phyloP scores from a whole-genome alignment of 352 stramenopile genomes.

The Pythium aphanidermatum region DNA sequence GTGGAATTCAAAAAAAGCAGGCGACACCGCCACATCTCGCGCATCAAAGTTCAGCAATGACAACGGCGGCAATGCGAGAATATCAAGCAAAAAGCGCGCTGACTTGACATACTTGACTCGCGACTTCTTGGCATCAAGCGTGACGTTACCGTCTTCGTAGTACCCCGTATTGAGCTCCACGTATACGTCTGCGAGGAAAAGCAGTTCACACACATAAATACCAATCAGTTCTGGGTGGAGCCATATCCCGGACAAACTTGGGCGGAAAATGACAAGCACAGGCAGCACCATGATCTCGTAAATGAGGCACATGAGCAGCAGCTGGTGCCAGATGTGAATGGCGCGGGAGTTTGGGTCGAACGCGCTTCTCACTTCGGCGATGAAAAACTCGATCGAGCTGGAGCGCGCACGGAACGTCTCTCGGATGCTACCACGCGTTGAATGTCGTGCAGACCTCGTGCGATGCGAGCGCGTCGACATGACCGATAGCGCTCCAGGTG shows the following conservation, averaged over 20 bases:
- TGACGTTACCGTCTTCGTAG: conserved; percentile 63
- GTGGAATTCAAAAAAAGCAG: conserved; percentile 54
- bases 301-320: conserved; percentile 41
- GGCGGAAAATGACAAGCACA: conserved; percentile 39
- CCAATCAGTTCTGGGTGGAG: conserved; percentile 24
- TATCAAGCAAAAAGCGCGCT: conserved; percentile 38
- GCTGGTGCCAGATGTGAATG: conserved; percentile 54
- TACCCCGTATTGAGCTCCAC: conserved; percentile 65
- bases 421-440: conserved; percentile 22
- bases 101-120: conserved; percentile 47
- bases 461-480: not conserved
- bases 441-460: not conserved
- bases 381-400: conserved; percentile 45
- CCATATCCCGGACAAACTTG: conserved; percentile 3
- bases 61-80: conserved; percentile 36
- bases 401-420: conserved; percentile 28
- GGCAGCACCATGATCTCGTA: conserved; percentile 54
- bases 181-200: conserved; percentile 53
- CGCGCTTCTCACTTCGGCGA: conserved; percentile 40
- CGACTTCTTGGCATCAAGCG: conserved; percentile 38
- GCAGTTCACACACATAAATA: conserved; percentile 44
- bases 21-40: not conserved
- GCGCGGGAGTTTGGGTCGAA: conserved; percentile 50
- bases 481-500: not conserved
- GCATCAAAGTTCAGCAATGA: conserved; percentile 22